Evolutionary conservation across 2,329 filamentous ascomycete genomes (phyloP).

Genomic region (Cladosporium sp.): DNA sequence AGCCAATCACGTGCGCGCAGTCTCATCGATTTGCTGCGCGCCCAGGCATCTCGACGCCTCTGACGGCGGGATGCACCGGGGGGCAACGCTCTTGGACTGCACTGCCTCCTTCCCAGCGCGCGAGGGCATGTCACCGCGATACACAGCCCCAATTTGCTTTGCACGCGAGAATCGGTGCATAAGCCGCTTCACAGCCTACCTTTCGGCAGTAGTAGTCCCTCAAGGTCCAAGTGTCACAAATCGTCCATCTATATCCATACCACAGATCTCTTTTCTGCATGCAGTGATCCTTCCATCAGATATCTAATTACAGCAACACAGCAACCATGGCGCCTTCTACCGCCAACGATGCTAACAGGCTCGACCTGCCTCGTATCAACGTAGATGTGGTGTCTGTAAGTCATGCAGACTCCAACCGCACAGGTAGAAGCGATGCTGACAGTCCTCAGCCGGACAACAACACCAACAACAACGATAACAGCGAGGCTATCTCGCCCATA

Average conservation of each 20-base stretch:
- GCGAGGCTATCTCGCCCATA: conserved; percentile 10
- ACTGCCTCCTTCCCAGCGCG: conserved; percentile 12
- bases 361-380: conserved; percentile 20
- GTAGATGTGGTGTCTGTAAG: conserved; percentile 22
- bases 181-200: neutral
- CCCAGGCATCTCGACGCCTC: conserved; percentile 12
- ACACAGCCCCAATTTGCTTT: conserved; percentile 4
- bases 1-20: conserved; percentile 1
- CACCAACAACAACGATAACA: conserved; percentile 5
- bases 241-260: conserved; percentile 5
- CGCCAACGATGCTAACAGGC: conserved; percentile 19
- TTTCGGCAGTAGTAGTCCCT: neutral
- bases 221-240: conserved; percentile 5
- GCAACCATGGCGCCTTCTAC: conserved; percentile 16
- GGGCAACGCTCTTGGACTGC: conserved; percentile 1
- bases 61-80: conserved; percentile 7
- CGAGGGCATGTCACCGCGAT: neutral
- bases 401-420: neutral
- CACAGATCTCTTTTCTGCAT: conserved; percentile 2
- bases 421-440: neutral
- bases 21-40: neutral
- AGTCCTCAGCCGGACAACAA: neutral
- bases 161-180: neutral
- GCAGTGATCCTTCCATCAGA: conserved; percentile 15
- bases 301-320: conserved; percentile 17